Conservation (phyloP, 306 rosid genomes). For the Luffa aegyptiaca region DNA sequence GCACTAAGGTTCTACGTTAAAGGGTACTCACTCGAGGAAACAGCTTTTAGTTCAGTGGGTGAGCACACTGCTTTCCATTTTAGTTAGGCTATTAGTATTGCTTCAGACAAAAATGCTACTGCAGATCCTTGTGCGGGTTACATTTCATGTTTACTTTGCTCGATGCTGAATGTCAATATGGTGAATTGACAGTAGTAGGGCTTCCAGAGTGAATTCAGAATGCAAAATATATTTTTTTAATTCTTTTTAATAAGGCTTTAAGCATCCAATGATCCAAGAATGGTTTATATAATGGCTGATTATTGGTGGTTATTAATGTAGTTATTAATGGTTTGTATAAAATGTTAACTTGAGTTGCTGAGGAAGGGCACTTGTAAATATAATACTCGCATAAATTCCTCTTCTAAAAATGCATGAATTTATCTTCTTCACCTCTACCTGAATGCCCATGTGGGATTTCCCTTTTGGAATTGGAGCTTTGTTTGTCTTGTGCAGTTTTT, state of each 20-base stretch:
- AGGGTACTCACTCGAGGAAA: constrained; percentile 56
- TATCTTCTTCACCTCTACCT: neutral
- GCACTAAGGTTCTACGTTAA: constrained; percentile 41
- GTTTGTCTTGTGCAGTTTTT: neutral
- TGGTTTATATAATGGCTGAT: neutral
- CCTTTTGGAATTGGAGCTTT: neutral
- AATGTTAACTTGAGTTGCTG: neutral
- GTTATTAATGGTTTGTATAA: neutral
- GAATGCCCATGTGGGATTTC: neutral
- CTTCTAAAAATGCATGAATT: neutral
- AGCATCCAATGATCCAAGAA: neutral
- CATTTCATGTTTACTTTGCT: neutral
- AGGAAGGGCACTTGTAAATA: neutral
- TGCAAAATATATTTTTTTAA: no score
- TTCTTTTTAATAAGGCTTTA: neutral
- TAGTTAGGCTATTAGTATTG: constrained; percentile 31
- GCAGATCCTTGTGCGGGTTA: neutral
- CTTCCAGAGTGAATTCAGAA: neutral
- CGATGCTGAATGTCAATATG: neutral
- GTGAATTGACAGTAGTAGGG: neutral
- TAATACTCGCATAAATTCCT: neutral
- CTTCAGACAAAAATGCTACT: neutral
- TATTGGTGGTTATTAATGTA: neutral
- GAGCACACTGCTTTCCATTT: constrained; percentile 40
- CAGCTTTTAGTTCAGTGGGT: constrained; percentile 46